Base-by-base conservation (phyloP, 345 rosid species). In the Eucalyptus dawsonii region DNA sequence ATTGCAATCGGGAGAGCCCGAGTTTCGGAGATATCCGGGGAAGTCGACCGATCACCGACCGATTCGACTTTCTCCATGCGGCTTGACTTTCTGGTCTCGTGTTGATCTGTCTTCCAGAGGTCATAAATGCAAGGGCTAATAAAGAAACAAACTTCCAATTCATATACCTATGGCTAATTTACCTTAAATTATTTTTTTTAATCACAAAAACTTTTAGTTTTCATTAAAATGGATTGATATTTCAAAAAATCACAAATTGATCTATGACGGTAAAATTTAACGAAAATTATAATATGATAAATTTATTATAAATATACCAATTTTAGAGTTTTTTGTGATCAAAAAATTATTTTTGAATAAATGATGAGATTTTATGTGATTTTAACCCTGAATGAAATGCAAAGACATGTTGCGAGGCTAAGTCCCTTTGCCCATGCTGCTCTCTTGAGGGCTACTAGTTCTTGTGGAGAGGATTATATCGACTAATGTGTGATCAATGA, bases 271-370 rank as follows among this genome's bases (percentile, higher is more conserved):
- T 50, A 50, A 50, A 50, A 50, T 50, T 50, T 50, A 50, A 6
- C 1, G 19, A 50, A 50, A 50, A 50, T 50, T 50, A 50, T 1
- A 50, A 0, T 0, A 50, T 0, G 0, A 0, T 50, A 50, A 14
- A 50, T 50, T 50, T 14, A 1, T 14, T 14, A 50, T 14, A 14
- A 50, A 2, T 5, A 14, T 50, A 50, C 19, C 7, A 6, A 0
- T 15, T 50, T 50, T 7, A 50, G 7, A 14, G 3, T 50, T 50
- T 50, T 50, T 50, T 50, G 7, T 50, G 1, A 0, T 50, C 0
- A 50, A 3, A 0, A 50, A 6, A 50, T 50, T 50, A 50, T 50
- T 50, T 50, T 50, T 15, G 1, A 50, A 50, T 50, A 50, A 15
- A 50, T 50, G 3, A 50, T 50, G 19, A 50, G 19, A 50, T 50